Base-by-base conservation (phyloP, 2,329 filamentous ascomycete species). In the Alternaria dauci region DNA sequence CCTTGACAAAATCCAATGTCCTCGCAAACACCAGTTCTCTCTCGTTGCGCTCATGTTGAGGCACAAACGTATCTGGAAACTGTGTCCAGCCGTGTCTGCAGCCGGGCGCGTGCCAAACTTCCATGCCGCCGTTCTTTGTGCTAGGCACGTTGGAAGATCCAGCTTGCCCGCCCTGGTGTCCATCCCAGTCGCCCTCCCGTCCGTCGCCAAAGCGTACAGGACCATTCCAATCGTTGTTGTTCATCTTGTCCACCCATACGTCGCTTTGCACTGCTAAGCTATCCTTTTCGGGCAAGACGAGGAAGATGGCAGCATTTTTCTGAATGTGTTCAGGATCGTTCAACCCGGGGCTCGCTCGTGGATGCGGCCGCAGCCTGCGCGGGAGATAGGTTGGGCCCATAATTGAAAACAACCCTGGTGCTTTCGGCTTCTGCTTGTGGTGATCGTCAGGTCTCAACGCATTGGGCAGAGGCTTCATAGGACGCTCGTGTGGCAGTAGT, bases 81-180 rank as follows among this genome's bases (percentile, higher is more conserved):
- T 80, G 78, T 44, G 80, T 81, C 80, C 80, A 81, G 6, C 80
- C 80, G 59, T 81, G 80, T 42, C 70, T 58, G 58, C 74, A 77
- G 3, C 55, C 57, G 1, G 75, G 75, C 14, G 75, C 75, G 51
- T 78, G 73, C 76, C 76, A 78, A 5, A 78, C 69, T 38, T 81
- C 80, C 56, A 82, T 53, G 42, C 80, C 71, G 32, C 71, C 68
- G 59, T 77, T 73, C 65, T 66, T 60, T n/a, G 34, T 55, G 51
- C 52, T 68, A 32, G 55, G 62, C 5, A 51, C 54, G 8, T 54
- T 60, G 25, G 52, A 52, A 47, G 63, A 48, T 59, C 71, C 51
- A 20, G 67, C 59, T 39, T 66, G 52, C 14, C 67, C 61, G n/a
- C 71, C 68, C 0, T 59, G 41, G 8, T 64, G 59, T 2, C 75